phyloP scores from a whole-genome alignment of 2,329 filamentous ascomycete species.

The Fusarium sp. region DNA sequence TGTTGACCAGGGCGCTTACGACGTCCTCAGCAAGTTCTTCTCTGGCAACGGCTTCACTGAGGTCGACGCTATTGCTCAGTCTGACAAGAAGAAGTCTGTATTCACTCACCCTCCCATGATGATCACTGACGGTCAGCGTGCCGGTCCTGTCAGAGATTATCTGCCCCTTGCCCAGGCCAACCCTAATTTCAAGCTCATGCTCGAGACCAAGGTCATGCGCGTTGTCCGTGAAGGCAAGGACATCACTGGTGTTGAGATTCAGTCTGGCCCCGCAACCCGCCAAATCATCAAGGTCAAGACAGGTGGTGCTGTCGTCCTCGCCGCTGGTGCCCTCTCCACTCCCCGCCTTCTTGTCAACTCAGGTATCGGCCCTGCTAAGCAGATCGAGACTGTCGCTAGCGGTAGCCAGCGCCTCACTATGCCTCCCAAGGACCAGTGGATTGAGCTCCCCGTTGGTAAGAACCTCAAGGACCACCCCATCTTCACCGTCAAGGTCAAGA shows the following conservation, averaged over 20 bases:
- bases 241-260: conserved; percentile 76
- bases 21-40: conserved; percentile 71
- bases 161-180: conserved; percentile 70
- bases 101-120: conserved; percentile 66
- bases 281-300: conserved; percentile 46
- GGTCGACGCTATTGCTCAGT: conserved; percentile 70
- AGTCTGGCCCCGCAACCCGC: conserved; percentile 64
- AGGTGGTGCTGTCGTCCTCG: conserved; percentile 67
- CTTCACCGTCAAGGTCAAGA: conserved; percentile 54
- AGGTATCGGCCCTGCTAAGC: conserved; percentile 73
- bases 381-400: conserved; percentile 65
- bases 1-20: conserved; percentile 76
- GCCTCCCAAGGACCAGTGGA: conserved; percentile 65
- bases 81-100: conserved; percentile 75
- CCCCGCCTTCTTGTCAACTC: conserved; percentile 72
- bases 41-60: conserved; percentile 70
- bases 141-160: conserved; percentile 78
- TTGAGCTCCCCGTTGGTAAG: conserved; percentile 69
- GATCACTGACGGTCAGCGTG: conserved; percentile 73
- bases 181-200: conserved; percentile 75
- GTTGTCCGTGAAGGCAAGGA: conserved; percentile 72
- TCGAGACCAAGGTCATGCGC: conserved; percentile 74
- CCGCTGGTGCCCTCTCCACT: conserved; percentile 77
- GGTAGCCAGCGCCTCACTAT: conserved; percentile 65
- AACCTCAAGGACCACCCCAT: conserved; percentile 69